Evolutionary conservation across 345 rosid species (phyloP).

Genomic region (Salix brachista): DNA sequence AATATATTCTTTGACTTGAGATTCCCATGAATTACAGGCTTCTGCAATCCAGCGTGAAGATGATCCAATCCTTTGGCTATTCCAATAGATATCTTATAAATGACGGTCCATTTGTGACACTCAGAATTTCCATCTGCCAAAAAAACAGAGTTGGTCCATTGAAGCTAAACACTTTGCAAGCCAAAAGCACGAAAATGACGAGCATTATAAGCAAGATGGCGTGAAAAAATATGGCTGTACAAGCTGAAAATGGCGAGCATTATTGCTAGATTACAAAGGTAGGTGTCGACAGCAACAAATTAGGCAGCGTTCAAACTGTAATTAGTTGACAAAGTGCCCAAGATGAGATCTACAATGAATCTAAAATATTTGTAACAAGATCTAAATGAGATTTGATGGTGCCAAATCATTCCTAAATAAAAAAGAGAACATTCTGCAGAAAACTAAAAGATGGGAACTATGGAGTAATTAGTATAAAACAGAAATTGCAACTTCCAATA

Average conservation of each 20-base stretch:
- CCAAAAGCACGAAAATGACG: neutral
- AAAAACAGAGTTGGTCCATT: neutral
- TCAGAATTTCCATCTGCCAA: slow-evolving; percentile 57
- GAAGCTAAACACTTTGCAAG: neutral
- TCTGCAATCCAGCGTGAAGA: slow-evolving; percentile 64
- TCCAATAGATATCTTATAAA: slow-evolving; percentile 51
- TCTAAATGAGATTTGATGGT: neutral
- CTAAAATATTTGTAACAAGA: too few species aligned
- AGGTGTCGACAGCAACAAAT: slow-evolving; percentile 13
- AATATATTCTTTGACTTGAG: slow-evolving; percentile 76
- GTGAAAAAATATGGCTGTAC: neutral
- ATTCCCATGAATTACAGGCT: slow-evolving; percentile 69
- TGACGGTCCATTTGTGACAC: slow-evolving; percentile 51
- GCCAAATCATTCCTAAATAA: neutral
- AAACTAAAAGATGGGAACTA: neutral
- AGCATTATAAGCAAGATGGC: neutral
- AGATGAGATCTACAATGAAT: too few species aligned
- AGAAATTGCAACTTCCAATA: neutral
- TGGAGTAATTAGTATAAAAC: too few species aligned
- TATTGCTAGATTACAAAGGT: slow-evolving; percentile 4
- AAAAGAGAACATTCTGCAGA: too few species aligned
- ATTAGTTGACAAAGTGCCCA: too few species aligned
- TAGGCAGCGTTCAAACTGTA: neutral
- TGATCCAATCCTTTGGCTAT: slow-evolving; percentile 69
- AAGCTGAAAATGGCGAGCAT: neutral